Base-by-base conservation (phyloP, 805 yeast species). In the Wickerhamiella hasegawae region DNA sequence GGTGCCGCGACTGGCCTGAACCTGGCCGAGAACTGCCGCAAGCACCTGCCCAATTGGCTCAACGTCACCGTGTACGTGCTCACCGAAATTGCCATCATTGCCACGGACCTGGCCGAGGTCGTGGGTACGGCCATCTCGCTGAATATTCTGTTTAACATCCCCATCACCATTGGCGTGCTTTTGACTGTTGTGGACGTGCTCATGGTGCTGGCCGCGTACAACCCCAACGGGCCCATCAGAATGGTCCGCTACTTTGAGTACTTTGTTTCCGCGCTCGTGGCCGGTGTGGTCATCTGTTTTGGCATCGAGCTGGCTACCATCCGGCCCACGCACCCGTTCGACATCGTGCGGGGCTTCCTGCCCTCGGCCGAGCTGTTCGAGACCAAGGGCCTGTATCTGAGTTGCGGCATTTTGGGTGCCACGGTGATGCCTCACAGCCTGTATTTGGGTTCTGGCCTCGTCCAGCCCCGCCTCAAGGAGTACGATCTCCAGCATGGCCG, bases 351-450 rank as follows among this genome's bases (percentile, higher is more conserved):
- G 44, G 94, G 94, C 0, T 80, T 76, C 46, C 48, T 82, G 15
- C 96, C 96, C 0, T 66, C 72, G 9, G 56, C 51, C n/a, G 65
- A 71, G 35, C 62, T 72, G 37, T 56, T 62, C 19, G 73, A 73
- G 45, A 71, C 67, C 48, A 66, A 69, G 48, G 90, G 93, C 0
- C 57, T 80, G 20, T 83, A 75, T 49, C 59, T 82, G 16, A 71
- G 87, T 18, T 63, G 85, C 45, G 94, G 93, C 18, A 80, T 84
- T 33, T 62, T 83, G 36, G 95, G 95, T 18, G 94, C 95, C 9
- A 84, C 94, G 0, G 94, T 84, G 18, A 84, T 84, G 95, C 95
- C 95, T 2, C 94, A 84, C 51, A 75, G 85, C 1, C 59, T 84
- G 33, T 82, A 78, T 47, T 59, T 84, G 37, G 94, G 94, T 1